A percentile compares a stretch with the other conserved stretches of the same genome.
Evolutionary conservation across 2,329 filamentous ascomycete species (phyloP).

Genomic region (Stylonectria norvegica): DNA sequence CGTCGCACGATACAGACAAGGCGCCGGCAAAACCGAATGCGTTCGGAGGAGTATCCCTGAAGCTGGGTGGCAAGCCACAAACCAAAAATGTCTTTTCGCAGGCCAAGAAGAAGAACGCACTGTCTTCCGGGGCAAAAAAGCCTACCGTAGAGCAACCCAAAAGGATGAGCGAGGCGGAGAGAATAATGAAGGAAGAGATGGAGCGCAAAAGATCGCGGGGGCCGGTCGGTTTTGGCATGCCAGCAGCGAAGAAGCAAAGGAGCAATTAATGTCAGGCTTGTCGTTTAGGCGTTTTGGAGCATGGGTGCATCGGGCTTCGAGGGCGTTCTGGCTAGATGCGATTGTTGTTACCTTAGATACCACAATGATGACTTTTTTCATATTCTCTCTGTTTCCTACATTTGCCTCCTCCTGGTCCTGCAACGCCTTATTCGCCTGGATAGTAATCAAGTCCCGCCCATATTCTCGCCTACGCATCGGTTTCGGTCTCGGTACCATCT

Average conservation of each 20-base stretch:
- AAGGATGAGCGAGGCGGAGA: constrained; percentile 84
- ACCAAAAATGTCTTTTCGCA: constrained; percentile 73
- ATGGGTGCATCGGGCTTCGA: no score
- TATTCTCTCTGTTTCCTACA: constrained; percentile 7
- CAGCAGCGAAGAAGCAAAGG: constrained; percentile 52
- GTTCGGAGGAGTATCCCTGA: constrained; percentile 55
- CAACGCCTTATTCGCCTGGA: constrained; percentile 35
- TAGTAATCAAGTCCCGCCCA: constrained; percentile 14
- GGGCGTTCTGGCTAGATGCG: constrained; percentile 19
- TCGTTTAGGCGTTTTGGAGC: constrained; percentile 1
- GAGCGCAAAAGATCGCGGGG: constrained; percentile 63
- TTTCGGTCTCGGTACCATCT: constrained; percentile 54
- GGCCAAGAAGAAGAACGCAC: constrained; percentile 66
- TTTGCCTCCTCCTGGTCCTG: constrained; percentile 4
- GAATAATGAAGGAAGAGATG: constrained; percentile 84
- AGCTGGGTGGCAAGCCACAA: constrained; percentile 61
- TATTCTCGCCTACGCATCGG: constrained; percentile 35
- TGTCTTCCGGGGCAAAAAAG: constrained; percentile 58
- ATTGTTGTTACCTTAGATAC: constrained; percentile 27
- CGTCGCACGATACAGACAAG: constrained; percentile 11
- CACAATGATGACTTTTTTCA: constrained; percentile 19
- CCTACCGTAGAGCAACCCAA: constrained; percentile 60
- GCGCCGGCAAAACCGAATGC: constrained; percentile 31
- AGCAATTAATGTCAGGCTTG: constrained; percentile 20
- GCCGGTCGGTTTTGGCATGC: constrained; percentile 42